Evolutionary conservation across 129 eudicot species (phyloP), one percentile per base, ranked within the genome.

Genomic region (Flaveria robusta): DNA sequence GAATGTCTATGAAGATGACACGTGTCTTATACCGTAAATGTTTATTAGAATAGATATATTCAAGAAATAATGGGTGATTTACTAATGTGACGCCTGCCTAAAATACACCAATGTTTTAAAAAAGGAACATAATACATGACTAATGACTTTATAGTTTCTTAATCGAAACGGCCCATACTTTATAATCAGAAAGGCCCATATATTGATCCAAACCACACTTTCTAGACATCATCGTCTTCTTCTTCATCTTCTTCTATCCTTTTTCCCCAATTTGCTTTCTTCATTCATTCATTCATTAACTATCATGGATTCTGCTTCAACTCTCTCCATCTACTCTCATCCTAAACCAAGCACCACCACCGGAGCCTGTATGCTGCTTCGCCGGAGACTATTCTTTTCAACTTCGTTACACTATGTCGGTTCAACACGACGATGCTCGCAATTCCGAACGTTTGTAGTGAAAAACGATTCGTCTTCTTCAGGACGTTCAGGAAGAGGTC

Each of bases 261-360:
- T n/a, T 31, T 18, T 5, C 79, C 75, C 64, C 19, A 74, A 45
- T 45, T 71, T 34, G 39, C 39, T 34, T 34, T 5, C 7, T 34
- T 34, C 39, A 34, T 34, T 34, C 7, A 5, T 31, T 20, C 2
- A 18, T 64, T 41, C 79, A 66, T 67, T 65, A 49, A 67, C 76
- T 55, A 27, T 74, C 66, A 83, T 88, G 89, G 86, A 79, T 37
- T 85, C 76, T 39, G 56, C 89, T 80, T 77, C 89, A 19, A 50
- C 86, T 73, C 83, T 83, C 80, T 81, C 93, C 19, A 73, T 69
- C 18, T 78, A 52, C 81, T 75, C 87, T 68, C 84, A 74, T 55
- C 87, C 87, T 8, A 86, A 82, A 81, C 85, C 86, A 74, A 23
- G 34, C 73, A 23, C 63, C 54, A n/a, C 56, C 47, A 15, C 6